These are phyloP conservation scores for Coemansia sp. DNA, from an alignment of 192 early-diverging fungal species.

Conservation along the genomic window DNA sequence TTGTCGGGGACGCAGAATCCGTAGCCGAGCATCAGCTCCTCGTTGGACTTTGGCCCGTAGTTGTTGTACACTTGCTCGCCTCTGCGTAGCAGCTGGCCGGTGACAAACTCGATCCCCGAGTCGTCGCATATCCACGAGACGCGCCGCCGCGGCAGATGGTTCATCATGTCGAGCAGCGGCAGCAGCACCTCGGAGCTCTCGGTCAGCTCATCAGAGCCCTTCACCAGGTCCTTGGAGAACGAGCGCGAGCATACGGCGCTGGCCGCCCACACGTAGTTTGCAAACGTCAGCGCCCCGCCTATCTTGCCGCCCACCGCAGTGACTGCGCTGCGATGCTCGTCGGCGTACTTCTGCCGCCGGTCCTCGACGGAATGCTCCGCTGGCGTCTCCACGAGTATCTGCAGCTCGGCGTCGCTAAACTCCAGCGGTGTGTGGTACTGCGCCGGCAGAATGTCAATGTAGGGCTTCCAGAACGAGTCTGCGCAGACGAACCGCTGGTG, in stretches of 20 bases:
- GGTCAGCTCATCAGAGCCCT: conserved; percentile 23
- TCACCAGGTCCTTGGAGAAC: conserved; percentile 58
- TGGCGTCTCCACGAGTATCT: conserved; percentile 56
- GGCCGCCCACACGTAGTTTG: conserved; percentile 61
- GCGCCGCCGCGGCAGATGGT: conserved; percentile 58
- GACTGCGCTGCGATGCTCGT: conserved; percentile 39
- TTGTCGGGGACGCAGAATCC: conserved; percentile 65
- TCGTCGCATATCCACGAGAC: conserved; percentile 54
- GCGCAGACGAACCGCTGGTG: conserved; percentile 39
- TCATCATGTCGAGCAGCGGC: conserved; percentile 64
- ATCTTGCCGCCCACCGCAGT: conserved; percentile 8
- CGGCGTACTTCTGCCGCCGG: conserved; percentile 18
- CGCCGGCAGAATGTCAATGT: conserved; percentile 57
- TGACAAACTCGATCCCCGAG: conserved; percentile 47
- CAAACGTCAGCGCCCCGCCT: conserved; percentile 38
- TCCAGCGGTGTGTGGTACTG: conserved; percentile 57
- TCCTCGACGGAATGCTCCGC: conserved; percentile 50
- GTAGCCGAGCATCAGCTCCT: conserved; percentile 68
- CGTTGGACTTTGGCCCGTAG: conserved; percentile 73
- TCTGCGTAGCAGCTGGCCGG: conserved; percentile 18
- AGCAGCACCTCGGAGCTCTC: conserved; percentile 49
- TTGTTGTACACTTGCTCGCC: conserved; percentile 63
- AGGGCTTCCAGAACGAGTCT: conserved; percentile 60
- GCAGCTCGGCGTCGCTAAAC: conserved; percentile 52
- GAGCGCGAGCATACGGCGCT: conserved; percentile 57